A percentile compares a stretch with the other conserved stretches of the same genome.
phyloP scores from a whole-genome alignment of 108 stramenopile genomes.

The Seminavis robusta region DNA sequence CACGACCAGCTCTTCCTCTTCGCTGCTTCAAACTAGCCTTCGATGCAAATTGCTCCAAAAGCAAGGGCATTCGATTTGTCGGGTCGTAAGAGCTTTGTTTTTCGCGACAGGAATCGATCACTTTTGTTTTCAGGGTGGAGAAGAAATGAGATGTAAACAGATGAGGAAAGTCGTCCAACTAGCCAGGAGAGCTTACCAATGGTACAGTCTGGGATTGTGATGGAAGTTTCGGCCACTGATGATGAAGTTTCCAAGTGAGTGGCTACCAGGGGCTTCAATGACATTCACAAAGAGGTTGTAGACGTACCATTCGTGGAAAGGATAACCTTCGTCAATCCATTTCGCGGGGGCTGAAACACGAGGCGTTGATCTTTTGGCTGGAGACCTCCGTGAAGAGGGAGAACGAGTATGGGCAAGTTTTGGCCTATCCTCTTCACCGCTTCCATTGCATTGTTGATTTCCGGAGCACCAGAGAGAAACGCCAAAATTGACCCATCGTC shows the following conservation, averaged over 20 bases:
- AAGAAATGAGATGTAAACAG: too few relatives aligned
- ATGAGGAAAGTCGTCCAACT: too few relatives aligned
- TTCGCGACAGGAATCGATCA: slow-evolving; percentile 86
- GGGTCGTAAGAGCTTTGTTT: slow-evolving; percentile 87
- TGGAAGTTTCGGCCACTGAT: too few relatives aligned
- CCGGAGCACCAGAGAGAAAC: slow-evolving; percentile 90
- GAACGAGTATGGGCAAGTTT: slow-evolving; percentile 37
- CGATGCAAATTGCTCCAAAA: slow-evolving; percentile 77
- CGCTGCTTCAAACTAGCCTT: slow-evolving; percentile 77
- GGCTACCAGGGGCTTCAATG: neutral
- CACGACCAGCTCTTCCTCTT: slow-evolving; percentile 81
- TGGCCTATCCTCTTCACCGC: slow-evolving; percentile 33
- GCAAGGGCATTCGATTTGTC: slow-evolving; percentile 80
- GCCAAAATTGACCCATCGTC: slow-evolving; percentile 85
- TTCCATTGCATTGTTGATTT: slow-evolving; percentile 72
- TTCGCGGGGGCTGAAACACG: slow-evolving; percentile 69
- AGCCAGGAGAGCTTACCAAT: too few relatives aligned
- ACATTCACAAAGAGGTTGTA: slow-evolving; percentile 27
- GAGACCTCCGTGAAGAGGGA: slow-evolving; percentile 90
- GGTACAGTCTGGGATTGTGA: slow-evolving; percentile 95
- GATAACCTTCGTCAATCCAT: slow-evolving; percentile 87
- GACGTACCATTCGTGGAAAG: slow-evolving; percentile 95
- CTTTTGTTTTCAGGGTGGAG: too few relatives aligned
- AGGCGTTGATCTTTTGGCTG: slow-evolving; percentile 84
- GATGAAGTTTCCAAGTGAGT: slow-evolving; percentile 1